Conservation (phyloP, 2,329 filamentous ascomycete genomes). For the Talaromyces sp. region DNA sequence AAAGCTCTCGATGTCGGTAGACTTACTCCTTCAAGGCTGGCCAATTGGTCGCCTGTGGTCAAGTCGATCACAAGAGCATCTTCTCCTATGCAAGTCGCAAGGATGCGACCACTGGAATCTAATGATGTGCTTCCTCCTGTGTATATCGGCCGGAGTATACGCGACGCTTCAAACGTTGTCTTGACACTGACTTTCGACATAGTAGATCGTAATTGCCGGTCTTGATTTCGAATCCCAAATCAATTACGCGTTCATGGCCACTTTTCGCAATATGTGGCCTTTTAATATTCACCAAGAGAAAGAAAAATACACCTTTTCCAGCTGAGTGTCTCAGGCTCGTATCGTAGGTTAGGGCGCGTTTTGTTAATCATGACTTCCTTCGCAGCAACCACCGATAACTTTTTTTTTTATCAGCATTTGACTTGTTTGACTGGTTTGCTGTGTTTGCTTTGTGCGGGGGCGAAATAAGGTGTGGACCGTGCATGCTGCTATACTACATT, state of each 20-base stretch:
- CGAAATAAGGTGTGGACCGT: conserved; percentile 26
- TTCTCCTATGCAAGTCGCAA: conserved; percentile 87
- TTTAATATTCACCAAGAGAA: neutral
- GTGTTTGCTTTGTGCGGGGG: conserved; percentile 27
- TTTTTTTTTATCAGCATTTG: conserved; percentile 18
- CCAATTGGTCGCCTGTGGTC: conserved; percentile 73
- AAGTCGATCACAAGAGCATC: conserved; percentile 84
- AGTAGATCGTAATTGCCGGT: conserved; percentile 8
- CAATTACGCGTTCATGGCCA: conserved; percentile 6
- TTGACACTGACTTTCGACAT: conserved; percentile 56
- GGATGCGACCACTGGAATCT: conserved; percentile 70
- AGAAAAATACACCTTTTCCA: neutral
- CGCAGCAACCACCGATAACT: conserved; percentile 20
- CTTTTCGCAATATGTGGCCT: neutral
- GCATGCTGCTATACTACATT: conserved; percentile 14
- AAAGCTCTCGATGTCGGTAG: conserved; percentile 1
- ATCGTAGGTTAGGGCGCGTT: neutral
- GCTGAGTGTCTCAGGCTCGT: neutral
- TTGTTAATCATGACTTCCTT: conserved; percentile 3
- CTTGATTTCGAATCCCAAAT: conserved; percentile 12
- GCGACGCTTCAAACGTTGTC: conserved; percentile 81
- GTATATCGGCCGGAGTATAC: conserved; percentile 86
- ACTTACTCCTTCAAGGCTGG: conserved; percentile 77
- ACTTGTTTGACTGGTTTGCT: conserved; percentile 21
- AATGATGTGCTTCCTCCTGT: conserved; percentile 84